Evolutionary conservation across 495 filamentous ascomycete genomes (phyloP).

Genomic region (Lophiotrema nucula): DNA sequence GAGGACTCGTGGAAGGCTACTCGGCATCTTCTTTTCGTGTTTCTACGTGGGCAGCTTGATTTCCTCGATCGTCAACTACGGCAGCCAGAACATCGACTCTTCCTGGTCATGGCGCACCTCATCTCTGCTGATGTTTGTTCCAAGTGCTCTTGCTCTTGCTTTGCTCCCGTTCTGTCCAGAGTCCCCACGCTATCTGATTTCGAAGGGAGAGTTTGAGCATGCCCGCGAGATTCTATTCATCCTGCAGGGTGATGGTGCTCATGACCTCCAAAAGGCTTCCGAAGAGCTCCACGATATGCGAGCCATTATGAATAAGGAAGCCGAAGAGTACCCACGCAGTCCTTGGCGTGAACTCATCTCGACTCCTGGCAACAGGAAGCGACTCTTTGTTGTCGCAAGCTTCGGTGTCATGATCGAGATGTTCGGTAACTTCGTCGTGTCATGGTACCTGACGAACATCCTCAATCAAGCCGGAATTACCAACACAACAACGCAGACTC

Average conservation of each 20-base stretch:
- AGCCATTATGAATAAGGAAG: background rate
- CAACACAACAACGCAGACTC: background rate
- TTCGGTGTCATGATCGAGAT: background rate
- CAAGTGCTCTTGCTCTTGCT: background rate
- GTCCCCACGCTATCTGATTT: background rate
- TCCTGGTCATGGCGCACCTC: background rate
- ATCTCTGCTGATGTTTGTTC: background rate
- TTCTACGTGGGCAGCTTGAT: background rate
- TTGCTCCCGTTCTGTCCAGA: background rate
- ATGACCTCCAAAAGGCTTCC: background rate
- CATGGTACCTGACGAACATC: slow-evolving; percentile 1
- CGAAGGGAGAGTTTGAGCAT: background rate
- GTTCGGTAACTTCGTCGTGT: background rate
- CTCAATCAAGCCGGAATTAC: slow-evolving; percentile 2
- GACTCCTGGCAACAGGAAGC: slow-evolving; percentile 4
- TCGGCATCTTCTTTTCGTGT: background rate
- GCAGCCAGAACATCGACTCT: background rate
- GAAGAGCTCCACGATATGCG: background rate
- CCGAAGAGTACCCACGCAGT: background rate
- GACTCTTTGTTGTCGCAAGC: background rate
- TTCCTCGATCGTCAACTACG: background rate
- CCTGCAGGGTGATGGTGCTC: background rate
- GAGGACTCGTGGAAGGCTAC: background rate
- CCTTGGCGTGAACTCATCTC: background rate
- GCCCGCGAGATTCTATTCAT: background rate